Evolutionary conservation across 2,329 filamentous ascomycete species (phyloP), one percentile per base, ranked within the genome.

Genomic region (Eurotiales sp.): DNA sequence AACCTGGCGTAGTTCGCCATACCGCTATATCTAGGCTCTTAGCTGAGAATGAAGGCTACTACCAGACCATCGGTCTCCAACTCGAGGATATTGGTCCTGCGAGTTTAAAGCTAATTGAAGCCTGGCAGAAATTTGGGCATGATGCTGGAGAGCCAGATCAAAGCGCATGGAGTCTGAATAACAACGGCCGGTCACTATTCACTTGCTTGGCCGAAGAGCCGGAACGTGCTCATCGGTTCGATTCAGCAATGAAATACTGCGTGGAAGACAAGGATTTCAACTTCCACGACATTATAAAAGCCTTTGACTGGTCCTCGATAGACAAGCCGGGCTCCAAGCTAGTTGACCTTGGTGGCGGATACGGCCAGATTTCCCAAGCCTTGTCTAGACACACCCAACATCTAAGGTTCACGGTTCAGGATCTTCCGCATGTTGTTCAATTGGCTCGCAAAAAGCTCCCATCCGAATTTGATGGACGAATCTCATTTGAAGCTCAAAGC

Each of bases 351-450:
- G 81, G 81, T 14, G 81, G 81, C 3, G 78, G 75, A 27, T 75
- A 78, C 52, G 82, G 82, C 0, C 79, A 81, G 42, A 75, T 79
- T 15, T 77, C 72, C 46, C 71, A 78, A n/a, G 78, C 75, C 6
- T 66, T 84, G 44, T 81, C 78, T 1, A 69, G 70, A 55, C 66
- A 64, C 51, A 81, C 75, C 65, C 69, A 70, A 49, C 72, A 76
- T 42, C 72, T 81, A 58, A 72, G 69, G 50, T 82, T 82, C 59
- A 64, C 82, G 21, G 80, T 79, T 1, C 72, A 79, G 55, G 75
- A 79, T 54, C 65, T 78, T 11, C 62, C 66, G 4, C 60, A 71
- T 30, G 68, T 68, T 4, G 57, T 63, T 21, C 54, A 68, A 14
- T 36, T 22, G 11, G 45, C 21, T 15, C 8, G 37, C 12, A 27